Conservation (phyloP, 2,329 filamentous ascomycete species). For the Colletotrichum navitas region DNA sequence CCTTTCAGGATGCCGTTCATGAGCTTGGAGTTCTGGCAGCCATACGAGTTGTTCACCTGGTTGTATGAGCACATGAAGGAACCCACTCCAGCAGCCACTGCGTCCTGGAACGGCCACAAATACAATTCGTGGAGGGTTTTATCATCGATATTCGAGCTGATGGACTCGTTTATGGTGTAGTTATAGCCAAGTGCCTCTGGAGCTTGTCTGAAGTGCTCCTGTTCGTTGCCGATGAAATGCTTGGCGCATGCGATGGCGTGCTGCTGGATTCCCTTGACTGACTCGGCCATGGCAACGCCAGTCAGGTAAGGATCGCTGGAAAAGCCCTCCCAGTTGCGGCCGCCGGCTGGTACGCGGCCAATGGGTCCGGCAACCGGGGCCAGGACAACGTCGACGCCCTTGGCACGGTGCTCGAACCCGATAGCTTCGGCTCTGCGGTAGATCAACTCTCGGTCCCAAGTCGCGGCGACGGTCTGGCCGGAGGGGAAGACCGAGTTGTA, state of each 20-base stretch:
- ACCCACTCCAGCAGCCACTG: slow-evolving; percentile 75
- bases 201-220: slow-evolving; percentile 80
- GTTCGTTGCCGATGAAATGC: slow-evolving; percentile 81
- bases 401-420: slow-evolving; percentile 75
- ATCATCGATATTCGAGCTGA: slow-evolving; percentile 76
- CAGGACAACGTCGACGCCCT: slow-evolving; percentile 82
- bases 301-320: slow-evolving; percentile 81
- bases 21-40: slow-evolving; percentile 82
- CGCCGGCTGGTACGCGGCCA: slow-evolving; percentile 60
- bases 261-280: slow-evolving; percentile 85
- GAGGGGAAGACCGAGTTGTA: slow-evolving; percentile 86
- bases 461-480: slow-evolving; percentile 84
- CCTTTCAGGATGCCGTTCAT: slow-evolving; percentile 83
- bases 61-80: slow-evolving; percentile 79
- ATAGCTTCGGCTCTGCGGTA: slow-evolving; percentile 61
- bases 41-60: slow-evolving; percentile 84
- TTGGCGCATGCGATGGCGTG: slow-evolving; percentile 87
- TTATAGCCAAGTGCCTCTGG: slow-evolving; percentile 66
- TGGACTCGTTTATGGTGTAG: slow-evolving; percentile 71
- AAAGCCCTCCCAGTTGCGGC: slow-evolving; percentile 75
- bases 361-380: slow-evolving; percentile 62
- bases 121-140: slow-evolving; percentile 82
- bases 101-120: slow-evolving; percentile 83
- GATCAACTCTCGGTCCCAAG: slow-evolving; percentile 81
- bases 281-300: slow-evolving; percentile 78